Evolutionary conservation across 177 flowering plant species (phyloP), one percentile per base, ranked within the genome.

Genomic region (Telopea speciosissima): DNA sequence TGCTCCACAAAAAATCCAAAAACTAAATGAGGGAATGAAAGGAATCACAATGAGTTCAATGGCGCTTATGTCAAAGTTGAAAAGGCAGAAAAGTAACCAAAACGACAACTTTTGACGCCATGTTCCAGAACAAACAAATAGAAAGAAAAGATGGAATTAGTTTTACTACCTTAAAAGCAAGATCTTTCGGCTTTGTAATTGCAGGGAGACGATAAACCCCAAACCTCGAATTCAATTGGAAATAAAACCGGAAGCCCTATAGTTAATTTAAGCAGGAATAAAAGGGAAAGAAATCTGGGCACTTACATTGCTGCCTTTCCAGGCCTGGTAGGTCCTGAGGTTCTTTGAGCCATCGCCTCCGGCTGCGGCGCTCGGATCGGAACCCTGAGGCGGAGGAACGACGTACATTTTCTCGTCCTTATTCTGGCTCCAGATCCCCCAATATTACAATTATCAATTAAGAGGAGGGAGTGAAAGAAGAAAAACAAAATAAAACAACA

Each of bases 301-400:
- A 70, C 81, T 81, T 70, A 85, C 88, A 73, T 83, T 83, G 78
- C 80, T 81, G 66, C 86, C 88, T 75, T 85, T 83, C 88, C 88
- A 85, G 28, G 74, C 72, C 65, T 79, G 71, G 68, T 83, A 85
- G 26, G 79, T 72, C 73, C 82, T 77, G 22, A 76, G 33, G 66
- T 65, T 36, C 75, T 21, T 66, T 66, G 58, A 8, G 19, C 70
- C 81, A 31, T 69, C 79, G 45, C 24, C 44, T 26, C 52, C 70
- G 17, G 40, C 82, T 54, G 66, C 80, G 6, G 62, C 63, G 49
- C 33, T 63, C 70, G 72, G 26, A 70, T 70, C 77, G 22, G 74
- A 71, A 61, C 71, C 24, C 70, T 44, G 52, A 22, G 81, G 77
- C 23, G 80, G 83, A 44, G 81, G 87, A 66, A 72, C 79, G 52